phyloP scores from a whole-genome alignment of 495 filamentous ascomycete species.

The Cryomyces minteri region DNA sequence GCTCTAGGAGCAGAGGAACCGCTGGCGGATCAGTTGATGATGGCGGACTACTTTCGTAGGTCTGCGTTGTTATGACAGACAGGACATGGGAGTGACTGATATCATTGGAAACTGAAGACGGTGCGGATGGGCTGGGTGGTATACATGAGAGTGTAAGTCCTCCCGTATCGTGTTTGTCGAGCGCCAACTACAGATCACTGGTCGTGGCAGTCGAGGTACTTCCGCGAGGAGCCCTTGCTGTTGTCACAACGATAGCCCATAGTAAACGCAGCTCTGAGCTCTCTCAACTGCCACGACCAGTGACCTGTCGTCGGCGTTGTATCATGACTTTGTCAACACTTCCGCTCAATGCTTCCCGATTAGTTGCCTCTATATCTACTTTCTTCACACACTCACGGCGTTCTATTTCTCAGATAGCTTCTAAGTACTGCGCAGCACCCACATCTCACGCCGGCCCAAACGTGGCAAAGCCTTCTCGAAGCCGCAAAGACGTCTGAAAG shows the following conservation, averaged over 20 bases:
- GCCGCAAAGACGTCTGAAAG: conserved; percentile 20
- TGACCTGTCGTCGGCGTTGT: no score
- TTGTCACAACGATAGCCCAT: no score
- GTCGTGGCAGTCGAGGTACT: no score
- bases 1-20: conserved; percentile 76
- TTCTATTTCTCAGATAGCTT: no score
- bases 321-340: no score
- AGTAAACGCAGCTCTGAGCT: no score
- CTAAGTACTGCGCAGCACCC: conserved; percentile 41
- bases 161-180: neutral
- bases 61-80: conserved; percentile 2
- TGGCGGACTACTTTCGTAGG: conserved; percentile 86
- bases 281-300: no score
- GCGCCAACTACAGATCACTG: no score
- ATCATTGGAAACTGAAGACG: conserved; percentile 36
- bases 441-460: conserved; percentile 62
- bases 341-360: no score
- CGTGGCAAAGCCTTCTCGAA: conserved; percentile 71
- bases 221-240: no score
- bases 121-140: conserved; percentile 76
- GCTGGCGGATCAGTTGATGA: conserved; percentile 61
- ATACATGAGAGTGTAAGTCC: conserved; percentile 54
- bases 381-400: no score
- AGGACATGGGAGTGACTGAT: neutral
- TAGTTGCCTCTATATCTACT: no score